phyloP scores from a whole-genome alignment of 164 flowering plant genomes.

The Sedum album region DNA sequence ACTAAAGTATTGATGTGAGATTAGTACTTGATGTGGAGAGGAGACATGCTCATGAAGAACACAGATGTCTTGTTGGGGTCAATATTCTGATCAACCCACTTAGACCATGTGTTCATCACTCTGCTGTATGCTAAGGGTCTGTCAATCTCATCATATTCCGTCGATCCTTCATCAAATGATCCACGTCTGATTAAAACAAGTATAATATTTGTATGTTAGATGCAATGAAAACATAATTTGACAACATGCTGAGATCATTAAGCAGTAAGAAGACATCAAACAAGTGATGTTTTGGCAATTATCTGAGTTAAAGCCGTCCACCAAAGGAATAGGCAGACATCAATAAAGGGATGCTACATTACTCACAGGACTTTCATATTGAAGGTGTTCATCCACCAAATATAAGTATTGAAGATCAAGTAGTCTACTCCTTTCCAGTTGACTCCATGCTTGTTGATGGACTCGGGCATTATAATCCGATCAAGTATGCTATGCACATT shows the following conservation, averaged over 20 bases:
- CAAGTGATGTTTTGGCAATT: no score
- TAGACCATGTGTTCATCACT: slow-evolving; percentile 82
- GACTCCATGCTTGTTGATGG: slow-evolving; percentile 65
- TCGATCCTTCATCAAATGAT: slow-evolving; percentile 70
- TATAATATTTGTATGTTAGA: no score
- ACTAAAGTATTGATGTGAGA: background rate
- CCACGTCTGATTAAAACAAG: slow-evolving; percentile 48
- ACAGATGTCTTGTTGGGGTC: slow-evolving; percentile 65
- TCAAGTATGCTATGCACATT: slow-evolving; percentile 73
- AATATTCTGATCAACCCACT: slow-evolving; percentile 77
- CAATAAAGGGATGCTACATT: background rate
- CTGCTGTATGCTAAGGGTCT: slow-evolving; percentile 69
- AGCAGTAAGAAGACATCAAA: background rate
- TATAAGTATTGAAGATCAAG: slow-evolving; percentile 83
- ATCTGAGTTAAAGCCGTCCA: no score
- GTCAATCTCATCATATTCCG: slow-evolving; percentile 78
- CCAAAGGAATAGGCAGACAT: background rate
- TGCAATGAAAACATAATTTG: background rate
- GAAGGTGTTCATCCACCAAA: slow-evolving; percentile 98
- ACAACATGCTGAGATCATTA: background rate
- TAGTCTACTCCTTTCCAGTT: slow-evolving; percentile 79
- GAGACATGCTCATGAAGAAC: slow-evolving; percentile 92
- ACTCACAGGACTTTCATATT: slow-evolving; percentile 87
- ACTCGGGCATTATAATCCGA: slow-evolving; percentile 81
- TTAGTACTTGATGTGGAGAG: slow-evolving; percentile 87